Evolutionary conservation across 2,329 filamentous ascomycete genomes (phyloP).

Genomic region (Alternaria ethzedia): DNA sequence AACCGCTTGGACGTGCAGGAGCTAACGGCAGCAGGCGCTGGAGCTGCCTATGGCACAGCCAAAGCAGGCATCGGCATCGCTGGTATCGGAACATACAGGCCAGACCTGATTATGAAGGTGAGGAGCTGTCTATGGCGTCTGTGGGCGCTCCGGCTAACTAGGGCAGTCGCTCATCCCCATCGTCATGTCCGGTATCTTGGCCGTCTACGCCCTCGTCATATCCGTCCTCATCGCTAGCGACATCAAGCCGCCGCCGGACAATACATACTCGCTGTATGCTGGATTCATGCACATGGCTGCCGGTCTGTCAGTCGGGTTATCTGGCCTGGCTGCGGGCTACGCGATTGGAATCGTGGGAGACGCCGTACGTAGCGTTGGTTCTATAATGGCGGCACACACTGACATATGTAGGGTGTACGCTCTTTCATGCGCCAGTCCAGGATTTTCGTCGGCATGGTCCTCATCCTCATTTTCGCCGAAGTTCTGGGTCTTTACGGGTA

Average conservation of each 20-base stretch:
- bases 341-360: slow-evolving; percentile 96
- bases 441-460: slow-evolving; percentile 97
- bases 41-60: slow-evolving; percentile 85
- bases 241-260: slow-evolving; percentile 72
- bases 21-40: slow-evolving; percentile 59
- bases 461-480: slow-evolving; percentile 98
- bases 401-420: slow-evolving; percentile 69
- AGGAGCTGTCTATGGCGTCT: neutral
- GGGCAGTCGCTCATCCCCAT: slow-evolving; percentile 79
- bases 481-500: slow-evolving; percentile 97
- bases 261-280: slow-evolving; percentile 82
- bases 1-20: slow-evolving; percentile 5
- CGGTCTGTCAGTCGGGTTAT: slow-evolving; percentile 74
- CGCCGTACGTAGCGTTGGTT: slow-evolving; percentile 61
- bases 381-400: slow-evolving; percentile 11
- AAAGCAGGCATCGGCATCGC: slow-evolving; percentile 89
- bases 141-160: slow-evolving; percentile 28
- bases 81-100: slow-evolving; percentile 82
- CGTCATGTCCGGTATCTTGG: slow-evolving; percentile 99
- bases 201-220: slow-evolving; percentile 96
- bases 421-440: slow-evolving; percentile 96
- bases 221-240: slow-evolving; percentile 94
- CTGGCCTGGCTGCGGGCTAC: slow-evolving; percentile 52
- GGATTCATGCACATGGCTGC: slow-evolving; percentile 94
- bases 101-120: slow-evolving; percentile 92